These are phyloP conservation scores for Monosporascus sp. DNA, from an alignment of 2,329 filamentous ascomycete genomes.

Conservation along the genomic window DNA sequence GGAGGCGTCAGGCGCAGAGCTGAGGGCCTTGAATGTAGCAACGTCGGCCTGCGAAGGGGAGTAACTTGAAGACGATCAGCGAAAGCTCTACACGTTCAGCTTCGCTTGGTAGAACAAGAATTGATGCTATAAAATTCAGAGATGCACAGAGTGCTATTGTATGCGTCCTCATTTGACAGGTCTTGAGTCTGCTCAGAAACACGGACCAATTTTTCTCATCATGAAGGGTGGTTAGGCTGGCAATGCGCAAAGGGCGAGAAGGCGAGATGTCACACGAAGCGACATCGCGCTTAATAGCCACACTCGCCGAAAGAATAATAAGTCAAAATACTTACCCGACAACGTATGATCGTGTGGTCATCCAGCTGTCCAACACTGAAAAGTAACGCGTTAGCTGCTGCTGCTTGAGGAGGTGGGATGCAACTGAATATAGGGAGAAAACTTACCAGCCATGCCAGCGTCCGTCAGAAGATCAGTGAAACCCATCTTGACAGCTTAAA, in stretches of 20 bases:
- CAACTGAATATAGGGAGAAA: slow-evolving; percentile 4
- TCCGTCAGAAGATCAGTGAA: slow-evolving; percentile 56
- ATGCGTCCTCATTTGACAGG: slow-evolving; percentile 49
- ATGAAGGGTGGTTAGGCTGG: slow-evolving; percentile 28
- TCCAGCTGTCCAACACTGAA: slow-evolving; percentile 52
- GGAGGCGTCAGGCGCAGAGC: slow-evolving; percentile 64
- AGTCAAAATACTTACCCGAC: slow-evolving; percentile 53
- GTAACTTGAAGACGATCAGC: slow-evolving; percentile 33
- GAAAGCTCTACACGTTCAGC: not conserved
- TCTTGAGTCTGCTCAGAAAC: slow-evolving; percentile 77
- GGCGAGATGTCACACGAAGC: not conserved
- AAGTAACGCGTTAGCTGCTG: slow-evolving; percentile 9
- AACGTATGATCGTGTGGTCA: slow-evolving; percentile 64
- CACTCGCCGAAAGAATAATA: slow-evolving; percentile 9
- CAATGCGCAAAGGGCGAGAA: slow-evolving; percentile 2
- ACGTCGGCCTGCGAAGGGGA: slow-evolving; percentile 91
- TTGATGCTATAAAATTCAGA: slow-evolving; percentile 22
- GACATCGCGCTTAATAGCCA: slow-evolving; percentile 5
- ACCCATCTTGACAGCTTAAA: slow-evolving; percentile 42
- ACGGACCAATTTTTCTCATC: slow-evolving; percentile 78
- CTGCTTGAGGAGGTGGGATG: slow-evolving; percentile 1
- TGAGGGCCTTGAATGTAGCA: slow-evolving; percentile 86
- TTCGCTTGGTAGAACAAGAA: not conserved
- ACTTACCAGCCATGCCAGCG: slow-evolving; percentile 47
- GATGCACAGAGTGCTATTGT: slow-evolving; percentile 31